phyloP scores from a whole-genome alignment of 495 filamentous ascomycete genomes.

The Lophium mytilinum region DNA sequence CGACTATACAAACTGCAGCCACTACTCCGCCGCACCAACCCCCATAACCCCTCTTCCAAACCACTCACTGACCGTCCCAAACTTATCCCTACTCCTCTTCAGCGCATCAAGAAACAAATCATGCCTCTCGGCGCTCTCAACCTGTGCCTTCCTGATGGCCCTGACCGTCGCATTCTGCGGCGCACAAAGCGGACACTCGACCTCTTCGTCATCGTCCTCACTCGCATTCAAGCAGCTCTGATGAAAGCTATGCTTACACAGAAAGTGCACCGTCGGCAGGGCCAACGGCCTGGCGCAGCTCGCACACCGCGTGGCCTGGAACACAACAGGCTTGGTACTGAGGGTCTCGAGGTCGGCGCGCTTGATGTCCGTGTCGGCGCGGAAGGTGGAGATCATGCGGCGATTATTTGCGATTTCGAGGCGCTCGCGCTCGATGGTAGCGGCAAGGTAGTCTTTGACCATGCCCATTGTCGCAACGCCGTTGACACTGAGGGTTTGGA shows the following conservation, averaged over 20 bases:
- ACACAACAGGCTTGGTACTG: slow-evolving; percentile 70
- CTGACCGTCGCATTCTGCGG: slow-evolving; percentile 75
- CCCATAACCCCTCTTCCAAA: slow-evolving; percentile 90
- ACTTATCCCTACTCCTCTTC: slow-evolving; percentile 70
- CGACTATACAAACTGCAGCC: not conserved
- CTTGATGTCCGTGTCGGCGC: slow-evolving; percentile 73
- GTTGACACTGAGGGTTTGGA: slow-evolving; percentile 80
- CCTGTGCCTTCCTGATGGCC: slow-evolving; percentile 76
- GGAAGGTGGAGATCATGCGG: slow-evolving; percentile 74
- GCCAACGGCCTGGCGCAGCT: slow-evolving; percentile 69
- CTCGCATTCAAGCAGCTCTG: slow-evolving; percentile 58
- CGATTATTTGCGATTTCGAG: slow-evolving; percentile 82
- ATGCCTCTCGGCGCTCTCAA: slow-evolving; percentile 80
- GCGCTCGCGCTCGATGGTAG: slow-evolving; percentile 80
- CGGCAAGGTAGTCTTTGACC: slow-evolving; percentile 83
- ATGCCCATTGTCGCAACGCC: slow-evolving; percentile 93
- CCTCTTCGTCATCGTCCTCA: slow-evolving; percentile 52
- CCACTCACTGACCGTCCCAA: slow-evolving; percentile 84
- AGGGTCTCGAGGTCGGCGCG: slow-evolving; percentile 69
- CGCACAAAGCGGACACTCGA: slow-evolving; percentile 79
- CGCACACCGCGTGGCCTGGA: slow-evolving; percentile 79
- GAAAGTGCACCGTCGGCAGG: slow-evolving; percentile 84
- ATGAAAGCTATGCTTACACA: slow-evolving; percentile 96
- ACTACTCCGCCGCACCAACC: slow-evolving; percentile 20
- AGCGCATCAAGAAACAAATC: slow-evolving; percentile 81